Evolutionary conservation across 257 asterid species (phyloP).

Genomic region (Gynochthodes officinalis): DNA sequence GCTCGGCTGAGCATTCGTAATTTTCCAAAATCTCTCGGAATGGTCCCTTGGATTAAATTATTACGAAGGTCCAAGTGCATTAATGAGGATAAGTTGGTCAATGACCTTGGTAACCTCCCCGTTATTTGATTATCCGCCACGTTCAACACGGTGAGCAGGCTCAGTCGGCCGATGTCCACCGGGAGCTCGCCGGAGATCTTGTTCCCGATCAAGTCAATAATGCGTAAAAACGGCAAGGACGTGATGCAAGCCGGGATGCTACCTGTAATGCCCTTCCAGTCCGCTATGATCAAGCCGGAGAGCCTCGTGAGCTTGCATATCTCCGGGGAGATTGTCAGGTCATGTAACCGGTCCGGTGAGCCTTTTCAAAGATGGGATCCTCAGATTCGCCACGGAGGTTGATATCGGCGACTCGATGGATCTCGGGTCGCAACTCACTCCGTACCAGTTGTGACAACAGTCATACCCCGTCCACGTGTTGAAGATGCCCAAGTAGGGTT

Average conservation of each 20-base stretch:
- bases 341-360: conserved; percentile 78
- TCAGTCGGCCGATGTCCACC: conserved; percentile 54
- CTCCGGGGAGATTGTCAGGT: conserved; percentile 71
- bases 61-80: conserved; percentile 74
- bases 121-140: conserved; percentile 70
- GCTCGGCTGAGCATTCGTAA: conserved; percentile 81
- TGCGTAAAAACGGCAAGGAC: conserved; percentile 51
- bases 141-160: conserved; percentile 70
- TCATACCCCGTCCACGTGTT: conserved; percentile 72
- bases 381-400: conserved; percentile 93
- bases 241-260: conserved; percentile 63
- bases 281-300: conserved; percentile 73
- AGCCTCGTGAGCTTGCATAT: conserved; percentile 60
- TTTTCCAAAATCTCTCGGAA: conserved; percentile 62
- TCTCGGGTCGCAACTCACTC: conserved; percentile 77
- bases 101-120: conserved; percentile 62
- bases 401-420: conserved; percentile 71
- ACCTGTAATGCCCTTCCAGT: conserved; percentile 87
- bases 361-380: conserved; percentile 69
- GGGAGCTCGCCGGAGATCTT: conserved; percentile 64
- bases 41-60: conserved; percentile 53
- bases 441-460: conserved; percentile 85
- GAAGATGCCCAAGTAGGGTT: conserved; percentile 64
- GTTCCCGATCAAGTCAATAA: conserved; percentile 77
- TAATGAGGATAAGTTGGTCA: conserved; percentile 48